Conservation (phyloP, 2,329 filamentous ascomycete genomes). For the Penicillium sp. region DNA sequence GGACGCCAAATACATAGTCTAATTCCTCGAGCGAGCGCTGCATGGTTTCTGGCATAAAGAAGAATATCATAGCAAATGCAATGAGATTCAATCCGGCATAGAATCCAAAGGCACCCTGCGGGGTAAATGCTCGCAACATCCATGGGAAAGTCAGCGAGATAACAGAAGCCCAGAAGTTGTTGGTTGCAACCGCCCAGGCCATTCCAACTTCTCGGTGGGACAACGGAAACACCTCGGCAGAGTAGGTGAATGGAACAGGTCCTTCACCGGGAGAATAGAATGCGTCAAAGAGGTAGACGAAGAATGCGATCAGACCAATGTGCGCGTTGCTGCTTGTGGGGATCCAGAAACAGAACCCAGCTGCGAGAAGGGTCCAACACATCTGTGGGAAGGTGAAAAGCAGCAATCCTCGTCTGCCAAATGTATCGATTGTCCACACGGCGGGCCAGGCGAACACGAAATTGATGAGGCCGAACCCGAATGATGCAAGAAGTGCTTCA, state of each 20-base stretch:
- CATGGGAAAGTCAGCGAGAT: constrained; percentile 46
- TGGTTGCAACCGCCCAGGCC: constrained; percentile 38
- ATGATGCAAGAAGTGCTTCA: constrained; percentile 24
- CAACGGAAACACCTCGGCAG: constrained; percentile 42
- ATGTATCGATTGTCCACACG: constrained; percentile 27
- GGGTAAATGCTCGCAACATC: constrained; percentile 44
- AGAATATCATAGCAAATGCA: constrained; percentile 58
- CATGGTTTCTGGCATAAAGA: constrained; percentile 54
- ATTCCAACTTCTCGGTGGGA: constrained; percentile 48
- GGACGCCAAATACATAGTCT: constrained; percentile 53
- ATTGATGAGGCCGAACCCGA: constrained; percentile 30
- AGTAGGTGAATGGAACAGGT: constrained; percentile 22
- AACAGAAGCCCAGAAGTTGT: constrained; percentile 44
- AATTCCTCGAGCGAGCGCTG: constrained; percentile 53
- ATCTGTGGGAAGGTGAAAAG: constrained; percentile 30
- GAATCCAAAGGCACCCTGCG: constrained; percentile 56
- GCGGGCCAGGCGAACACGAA: constrained; percentile 32
- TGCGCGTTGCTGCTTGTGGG: constrained; percentile 9
- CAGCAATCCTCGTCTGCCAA: constrained; percentile 27
- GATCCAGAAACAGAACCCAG: constrained; percentile 26
- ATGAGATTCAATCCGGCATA: constrained; percentile 57
- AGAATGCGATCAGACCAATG: constrained; percentile 22
- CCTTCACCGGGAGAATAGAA: constrained; percentile 60
- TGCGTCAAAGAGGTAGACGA: constrained; percentile 63
- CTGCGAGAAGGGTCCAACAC: constrained; percentile 26